phyloP scores from a whole-genome alignment of 2,329 filamentous ascomycete genomes.

The Dothideomycetes sp. region DNA sequence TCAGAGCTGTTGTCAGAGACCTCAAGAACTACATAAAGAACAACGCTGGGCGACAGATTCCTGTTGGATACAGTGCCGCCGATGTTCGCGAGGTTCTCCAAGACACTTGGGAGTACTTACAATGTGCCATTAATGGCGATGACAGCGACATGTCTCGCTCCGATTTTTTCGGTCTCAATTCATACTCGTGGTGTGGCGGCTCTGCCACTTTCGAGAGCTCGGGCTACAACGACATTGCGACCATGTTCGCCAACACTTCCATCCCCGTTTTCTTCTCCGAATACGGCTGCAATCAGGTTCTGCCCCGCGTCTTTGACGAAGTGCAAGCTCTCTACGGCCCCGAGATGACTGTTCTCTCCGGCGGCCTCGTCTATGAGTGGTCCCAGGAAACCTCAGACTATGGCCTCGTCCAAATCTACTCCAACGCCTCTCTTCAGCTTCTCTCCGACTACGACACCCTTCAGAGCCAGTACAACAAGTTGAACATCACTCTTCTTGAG shows the following conservation, averaged over 20 bases:
- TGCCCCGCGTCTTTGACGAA: constrained; percentile 67
- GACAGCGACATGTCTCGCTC: constrained; percentile 43
- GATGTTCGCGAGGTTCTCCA: constrained; percentile 64
- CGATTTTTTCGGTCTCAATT: constrained; percentile 70
- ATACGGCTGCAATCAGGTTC: constrained; percentile 63
- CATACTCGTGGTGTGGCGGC: constrained; percentile 56
- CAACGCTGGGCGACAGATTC: constrained; percentile 46
- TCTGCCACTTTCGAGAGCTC: constrained; percentile 52
- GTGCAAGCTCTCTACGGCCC: constrained; percentile 59
- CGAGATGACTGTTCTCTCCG: constrained; percentile 62
- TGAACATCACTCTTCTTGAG: constrained; percentile 61
- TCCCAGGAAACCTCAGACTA: constrained; percentile 56
- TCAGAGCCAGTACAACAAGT: constrained; percentile 59
- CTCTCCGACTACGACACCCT: constrained; percentile 52
- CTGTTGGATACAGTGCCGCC: constrained; percentile 60
- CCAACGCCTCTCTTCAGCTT: constrained; percentile 31
- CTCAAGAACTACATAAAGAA: constrained; percentile 57
- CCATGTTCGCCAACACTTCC: constrained; percentile 52
- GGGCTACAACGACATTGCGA: constrained; percentile 52
- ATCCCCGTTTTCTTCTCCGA: constrained; percentile 77
- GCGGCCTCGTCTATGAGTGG: constrained; percentile 74
- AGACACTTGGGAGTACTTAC: constrained; percentile 66
- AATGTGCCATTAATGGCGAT: constrained; percentile 45
- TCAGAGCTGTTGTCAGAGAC: constrained; percentile 53
- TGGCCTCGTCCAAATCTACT: constrained; percentile 35